Base-by-base conservation (phyloP, 768 basidiomycete genomes). In the Suillus ampliporus region DNA sequence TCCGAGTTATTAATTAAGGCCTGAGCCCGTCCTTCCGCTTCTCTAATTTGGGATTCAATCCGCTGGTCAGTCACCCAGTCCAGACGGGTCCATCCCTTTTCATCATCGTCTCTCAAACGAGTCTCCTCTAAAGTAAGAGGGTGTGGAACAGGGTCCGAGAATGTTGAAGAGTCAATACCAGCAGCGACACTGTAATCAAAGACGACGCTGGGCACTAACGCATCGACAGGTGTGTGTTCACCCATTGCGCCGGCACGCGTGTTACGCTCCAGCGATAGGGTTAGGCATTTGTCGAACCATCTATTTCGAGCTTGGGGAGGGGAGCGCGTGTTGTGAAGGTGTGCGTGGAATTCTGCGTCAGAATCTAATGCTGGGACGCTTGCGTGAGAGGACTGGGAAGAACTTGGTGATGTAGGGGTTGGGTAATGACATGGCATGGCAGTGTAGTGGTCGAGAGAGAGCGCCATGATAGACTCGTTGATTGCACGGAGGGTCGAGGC, bases 191-290 rank as follows among this genome's bases (percentile, higher is more conserved):
- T 88, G 68, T 92, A 96, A 67, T 97, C 94, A 37, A 88, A 87
- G 9, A 92, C 87, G 53, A 95, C 90, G 64, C 91, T 92, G 0
- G 95, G 95, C 2, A 96, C 88, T 15, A 98, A 80, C 1, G 95
- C 97, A 65, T 97, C 96, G 62, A 89, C 89, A 0, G 92, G 89
- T 0, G 93, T 91, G 73, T 97, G 95, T 76, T 98, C 96, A 5
- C 96, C 96, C 69, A 88, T 86, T 46, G 91, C 90, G 43, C 94
- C 92, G 7, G 93, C 92, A 41, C 92, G 88, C 2, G 89, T 89
- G 59, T 90, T 91, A 1, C 89, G 85, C 72, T 99, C 96, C 41
- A 98, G 88, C 53, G 93, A 84, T 59, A 97, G 77, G 5, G 89
- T 89, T 43, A 91, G 84, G 2, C 89, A 83, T 76, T 97, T 99